Evolutionary conservation across 345 rosid species (phyloP), one percentile per base, ranked within the genome.

Genomic region (Boechera stricta): DNA sequence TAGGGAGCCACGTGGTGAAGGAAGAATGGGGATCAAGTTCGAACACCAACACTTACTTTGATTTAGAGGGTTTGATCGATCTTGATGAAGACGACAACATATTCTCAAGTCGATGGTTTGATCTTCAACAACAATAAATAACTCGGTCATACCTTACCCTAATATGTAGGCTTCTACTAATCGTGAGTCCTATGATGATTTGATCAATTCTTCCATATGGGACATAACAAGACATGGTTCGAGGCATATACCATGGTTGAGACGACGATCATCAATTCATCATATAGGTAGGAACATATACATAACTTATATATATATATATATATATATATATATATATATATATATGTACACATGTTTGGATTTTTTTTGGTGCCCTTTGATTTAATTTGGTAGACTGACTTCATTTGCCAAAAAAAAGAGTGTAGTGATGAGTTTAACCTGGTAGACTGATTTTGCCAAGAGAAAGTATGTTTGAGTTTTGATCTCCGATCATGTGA

Each of bases 1-100:
- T 55, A 47, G 76, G 49, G 36, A 73, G 62, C 66, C 71, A 68
- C 0, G 44, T 29, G 35, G 78, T 68, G 71, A 79, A 79, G 54
- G 78, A 79, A 67, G 82, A 79, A 62, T 73, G 75, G 78, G 78
- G 78, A 67, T 79, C 82, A 67, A 5, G 78, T 67, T 79, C 82
- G 13, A 73, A 79, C 51, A 18, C 78, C 47, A 45, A 73, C 13
- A 73, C 78, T 67, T 73, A 79, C 64, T 79, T 79, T 61, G 53
- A 79, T 45, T 61, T 79, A 4, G 82, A 79, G 2, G 71, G 75
- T 73, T 68, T 79, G 75, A 54, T 79, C 10, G 47, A 68, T 68
- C 66, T 60, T 62, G 82, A 68, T 44, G 59, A 67, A 16, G 82
- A 73, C 10, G 64, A 73, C 35, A 24, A 41, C 75, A 60, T 73